Evolutionary conservation across 495 filamentous ascomycete genomes (phyloP), one percentile per base, ranked within the genome.

Genomic region (Collariella sp.): DNA sequence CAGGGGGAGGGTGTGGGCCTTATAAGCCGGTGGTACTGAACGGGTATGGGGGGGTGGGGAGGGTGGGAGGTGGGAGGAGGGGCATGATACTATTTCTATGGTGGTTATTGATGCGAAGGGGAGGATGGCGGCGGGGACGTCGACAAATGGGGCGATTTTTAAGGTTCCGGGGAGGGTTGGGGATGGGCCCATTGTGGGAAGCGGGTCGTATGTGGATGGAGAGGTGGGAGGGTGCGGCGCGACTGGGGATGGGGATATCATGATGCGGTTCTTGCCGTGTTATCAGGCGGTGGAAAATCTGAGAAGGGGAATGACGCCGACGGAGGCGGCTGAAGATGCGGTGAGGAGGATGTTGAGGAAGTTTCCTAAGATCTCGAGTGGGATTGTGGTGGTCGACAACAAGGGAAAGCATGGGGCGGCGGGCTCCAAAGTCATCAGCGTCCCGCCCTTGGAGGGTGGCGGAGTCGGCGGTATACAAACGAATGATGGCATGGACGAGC

Each of bases 241-340:
- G 7, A 77, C 73, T 1, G 74, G 74, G 4, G 73, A 77, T 49
- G 74, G 74, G 0, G 74, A 77, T 54, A 53, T 77, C 34, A 77
- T 77, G 74, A 75, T 77, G 74, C 70, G 74, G 29, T 73, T 76
- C 46, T 47, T 76, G 26, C 74, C 74, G 26, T 76, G 73, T 55
- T 77, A 76, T 55, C 73, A 76, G 54, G 74, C 73, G 0, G 70
- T 77, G 0, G 74, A 77, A 59, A 75, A 63, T 57, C 26, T 77
- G 52, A 64, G 74, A 26, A 56, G 26, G n/a, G 73, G 74, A 1
- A 70, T 74, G 70, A 57, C 44, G 2, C 73, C 74, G 7, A 54
- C 44, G 2, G 62, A 65, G 18, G 74, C 74, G 1, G 74, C 74
- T 1, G 67, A 76, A 40, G 72, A 75, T 41, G 72, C 67, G 2